phyloP scores from a whole-genome alignment of 345 rosid genomes.

The Euclidium syriacum region DNA sequence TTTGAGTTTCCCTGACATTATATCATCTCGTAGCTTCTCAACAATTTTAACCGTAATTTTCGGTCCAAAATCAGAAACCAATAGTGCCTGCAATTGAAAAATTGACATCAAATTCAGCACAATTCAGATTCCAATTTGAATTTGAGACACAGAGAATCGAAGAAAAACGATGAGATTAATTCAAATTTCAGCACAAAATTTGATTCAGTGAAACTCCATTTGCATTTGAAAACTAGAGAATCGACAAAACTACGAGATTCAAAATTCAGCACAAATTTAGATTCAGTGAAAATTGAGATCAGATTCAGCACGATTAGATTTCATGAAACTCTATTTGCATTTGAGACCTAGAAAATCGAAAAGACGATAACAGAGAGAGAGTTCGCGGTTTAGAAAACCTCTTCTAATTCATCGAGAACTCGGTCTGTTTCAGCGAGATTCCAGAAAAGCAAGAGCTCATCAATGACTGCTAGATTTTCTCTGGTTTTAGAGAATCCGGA shows the following conservation, averaged over 20 bases:
- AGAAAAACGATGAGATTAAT: background rate
- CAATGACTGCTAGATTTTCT: slow-evolving; percentile 84
- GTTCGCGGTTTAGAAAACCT: slow-evolving; percentile 35
- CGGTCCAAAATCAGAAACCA: slow-evolving; percentile 97
- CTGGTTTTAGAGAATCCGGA: slow-evolving; percentile 93
- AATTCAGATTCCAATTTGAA: background rate
- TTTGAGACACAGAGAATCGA: background rate
- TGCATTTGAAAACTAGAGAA: background rate
- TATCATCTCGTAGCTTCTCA: slow-evolving; percentile 78
- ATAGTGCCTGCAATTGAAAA: slow-evolving; percentile 46
- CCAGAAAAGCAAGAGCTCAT: slow-evolving; percentile 91
- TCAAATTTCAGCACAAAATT: too few relatives aligned
- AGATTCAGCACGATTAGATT: background rate
- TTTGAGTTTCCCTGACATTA: slow-evolving; percentile 73
- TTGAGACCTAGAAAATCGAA: background rate
- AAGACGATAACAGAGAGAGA: background rate
- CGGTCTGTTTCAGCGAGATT: slow-evolving; percentile 90
- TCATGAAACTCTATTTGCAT: background rate
- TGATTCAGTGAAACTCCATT: background rate
- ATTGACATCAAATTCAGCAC: background rate
- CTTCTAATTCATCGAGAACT: slow-evolving; percentile 91
- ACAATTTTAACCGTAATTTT: slow-evolving; percentile 82
- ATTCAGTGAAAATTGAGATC: too few relatives aligned
- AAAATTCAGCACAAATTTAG: too few relatives aligned
- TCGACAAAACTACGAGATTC: background rate